Conservation (phyloP, 2,329 filamentous ascomycete species). For the Albifimbria verrucaria region DNA sequence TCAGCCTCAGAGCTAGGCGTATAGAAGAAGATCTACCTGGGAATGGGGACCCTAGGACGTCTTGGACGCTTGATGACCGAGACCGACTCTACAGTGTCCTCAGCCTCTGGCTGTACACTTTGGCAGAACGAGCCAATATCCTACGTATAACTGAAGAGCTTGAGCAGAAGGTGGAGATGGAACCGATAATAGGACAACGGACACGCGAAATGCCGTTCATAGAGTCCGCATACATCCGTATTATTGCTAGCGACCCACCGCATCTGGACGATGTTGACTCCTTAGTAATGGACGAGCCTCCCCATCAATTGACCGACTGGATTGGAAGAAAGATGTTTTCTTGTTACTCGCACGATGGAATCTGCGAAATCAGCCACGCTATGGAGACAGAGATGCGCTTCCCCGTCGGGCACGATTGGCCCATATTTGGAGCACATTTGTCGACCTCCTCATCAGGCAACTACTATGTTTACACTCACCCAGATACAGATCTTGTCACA, state of each 20-base stretch:
- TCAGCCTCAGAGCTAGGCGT: neutral
- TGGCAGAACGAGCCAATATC: neutral
- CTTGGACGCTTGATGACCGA: neutral
- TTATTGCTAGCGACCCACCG: too few species aligned
- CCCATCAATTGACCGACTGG: too few species aligned
- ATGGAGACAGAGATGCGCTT: too few species aligned
- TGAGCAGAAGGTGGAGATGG: neutral
- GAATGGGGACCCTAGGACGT: neutral
- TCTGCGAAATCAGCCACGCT: neutral
- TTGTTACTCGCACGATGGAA: neutral
- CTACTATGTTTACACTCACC: neutral
- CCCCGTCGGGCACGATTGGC: neutral
- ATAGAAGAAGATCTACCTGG: neutral
- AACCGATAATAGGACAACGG: too few species aligned
- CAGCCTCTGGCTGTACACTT: neutral
- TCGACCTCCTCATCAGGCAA: neutral
- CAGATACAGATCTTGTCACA: neutral
- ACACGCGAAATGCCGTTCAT: too few species aligned
- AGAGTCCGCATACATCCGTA: neutral
- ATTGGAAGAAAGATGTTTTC: neutral
- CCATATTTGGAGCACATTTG: neutral
- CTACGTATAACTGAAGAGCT: neutral
- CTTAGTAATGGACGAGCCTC: too few species aligned
- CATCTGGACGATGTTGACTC: too few species aligned
- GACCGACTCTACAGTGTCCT: neutral